Base-by-base conservation (phyloP, 2,329 filamentous ascomycete species). In the Teratosphaeria zuluensis region DNA sequence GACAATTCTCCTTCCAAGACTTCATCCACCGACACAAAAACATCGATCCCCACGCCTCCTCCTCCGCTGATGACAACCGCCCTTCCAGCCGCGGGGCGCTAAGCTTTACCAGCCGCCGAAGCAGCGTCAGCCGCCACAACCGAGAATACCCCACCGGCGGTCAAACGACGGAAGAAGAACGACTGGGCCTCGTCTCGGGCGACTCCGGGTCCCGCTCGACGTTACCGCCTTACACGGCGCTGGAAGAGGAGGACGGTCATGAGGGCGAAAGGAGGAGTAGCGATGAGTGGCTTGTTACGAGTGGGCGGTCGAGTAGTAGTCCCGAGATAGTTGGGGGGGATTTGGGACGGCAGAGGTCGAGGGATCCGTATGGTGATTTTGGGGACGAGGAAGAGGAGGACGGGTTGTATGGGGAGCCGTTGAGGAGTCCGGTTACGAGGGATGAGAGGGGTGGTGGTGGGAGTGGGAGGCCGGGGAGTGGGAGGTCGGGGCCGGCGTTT, bases 1-100 rank as follows among this genome's bases (percentile, higher is more conserved):
- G 92, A 61, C 90, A 96, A 70, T 99, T 97, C 75, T 95, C 89
- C 19, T 97, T 97, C 78, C 87, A 92, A 64, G 90, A 88, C 64
- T 84, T 96, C 56, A 94, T 96, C 73, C 77, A 78, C 61, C 81
- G 85, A 55, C 75, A 79, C 64, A 78, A 78, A 60, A 55, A 61
- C 48, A 11, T 46, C 35, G 56, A 61, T 46, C 51, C 33, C 21
- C 46, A 63, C 35, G 57, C 69, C 55, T 66, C 68, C n/a, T n/a
- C n/a, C n/a, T n/a, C n/a, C n/a, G n/a, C n/a, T 30, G 61, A 61
- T 7, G 62, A 61, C n/a, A 52, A 62, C 4, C 65, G 72, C 11
- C 71, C 72, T 1, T 61, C 66, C n/a, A 70, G 67, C 32, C 64
- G 73, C 51, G 67, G 71, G 56, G 69, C 68, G 3, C 59, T 72